Percentiles rank a stretch among this genome's conserved stretches.
Conservation (phyloP, 1,139 yeast species). For the Nematodospora anomalae region DNA sequence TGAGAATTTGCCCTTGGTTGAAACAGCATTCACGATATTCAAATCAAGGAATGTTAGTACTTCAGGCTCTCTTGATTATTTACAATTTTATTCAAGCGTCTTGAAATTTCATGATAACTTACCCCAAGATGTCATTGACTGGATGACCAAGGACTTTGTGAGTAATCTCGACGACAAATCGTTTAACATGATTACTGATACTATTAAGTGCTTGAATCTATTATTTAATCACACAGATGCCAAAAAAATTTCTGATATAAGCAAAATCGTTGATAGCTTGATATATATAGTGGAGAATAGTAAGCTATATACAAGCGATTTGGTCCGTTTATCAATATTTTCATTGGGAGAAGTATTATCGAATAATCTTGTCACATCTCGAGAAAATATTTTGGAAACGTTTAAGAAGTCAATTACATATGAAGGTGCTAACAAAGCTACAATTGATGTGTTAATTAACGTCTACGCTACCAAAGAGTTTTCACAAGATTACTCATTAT, state of each 20-base stretch:
- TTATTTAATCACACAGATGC: conserved; percentile 17
- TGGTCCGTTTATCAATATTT: conserved; percentile 47
- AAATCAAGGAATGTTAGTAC: conserved; percentile 20
- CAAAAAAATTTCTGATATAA: conserved; percentile 31
- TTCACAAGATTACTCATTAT: conserved; percentile 18
- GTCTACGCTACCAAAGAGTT: conserved; percentile 22
- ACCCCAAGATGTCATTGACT: conserved; percentile 21
- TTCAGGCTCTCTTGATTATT: conserved; percentile 26
- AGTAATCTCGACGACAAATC: conserved; percentile 37
- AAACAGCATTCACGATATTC: conserved; percentile 21
- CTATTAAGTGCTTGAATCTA: conserved; percentile 36
- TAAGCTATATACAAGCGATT: conserved; percentile 49
- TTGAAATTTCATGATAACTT: conserved; percentile 15
- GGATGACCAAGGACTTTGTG: conserved; percentile 44
- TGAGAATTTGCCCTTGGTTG: conserved; percentile 20
- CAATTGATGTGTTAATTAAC: conserved; percentile 32
- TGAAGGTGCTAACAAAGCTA: conserved; percentile 36
- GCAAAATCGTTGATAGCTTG: conserved; percentile 18
- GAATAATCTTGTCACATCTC: conserved; percentile 17
- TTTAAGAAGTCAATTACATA: conserved; percentile 29
- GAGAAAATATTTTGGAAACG: conserved; percentile 15
- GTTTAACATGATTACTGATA: conserved; percentile 51
- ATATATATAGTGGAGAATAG: conserved; percentile 37
- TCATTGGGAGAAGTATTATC: conserved; percentile 30
- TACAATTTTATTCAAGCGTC: conserved; percentile 28